Base-by-base conservation (phyloP, 2,329 filamentous ascomycete genomes). In the Fusarium sp. region DNA sequence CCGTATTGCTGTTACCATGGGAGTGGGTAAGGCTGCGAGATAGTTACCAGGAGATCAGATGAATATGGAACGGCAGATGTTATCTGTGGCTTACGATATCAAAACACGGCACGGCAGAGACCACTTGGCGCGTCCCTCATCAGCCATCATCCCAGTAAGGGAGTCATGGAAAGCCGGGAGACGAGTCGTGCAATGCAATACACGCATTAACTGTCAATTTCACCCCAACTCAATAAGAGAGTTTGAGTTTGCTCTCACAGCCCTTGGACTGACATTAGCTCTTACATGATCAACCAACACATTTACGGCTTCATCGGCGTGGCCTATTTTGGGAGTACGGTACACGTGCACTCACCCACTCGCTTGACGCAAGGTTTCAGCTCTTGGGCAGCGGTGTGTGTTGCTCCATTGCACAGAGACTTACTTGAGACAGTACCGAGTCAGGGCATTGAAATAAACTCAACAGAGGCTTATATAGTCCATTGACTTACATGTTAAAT, bases 21-120 rank as follows among this genome's bases (percentile, higher is more conserved):
- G 52, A 58, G 45, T 64, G 52, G 60, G 53, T 53, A 53, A 66
- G 42, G 63, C 54, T 52, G 49, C 50, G 56, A 26, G 52, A 66
- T 46, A 38, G 12, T 23, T 26, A 33, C 42, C 23, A 45, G 32
- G 30, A 60, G 45, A 60, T 38, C 33, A 67, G 44, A 61, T 38
- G 49, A 61, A 56, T 20, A 62, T 67, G 40, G 40, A 48, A 55
- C 48, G 48, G 61, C n/a, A 60, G 48, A 66, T 67, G 20, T 41
- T 32, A 42, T 38, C 38, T 35, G 26, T 27, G 60, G 45, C 45
- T 60, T 61, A 59, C 35, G 18, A 40, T 35, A 58, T 18, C 59
- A 57, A 48, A 40, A 23, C 20, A 41, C 18, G 45, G 33, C 35
- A 44, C 45, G 45, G 35, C 46, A 53, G 35, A 53, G 55, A 40